A percentile compares a stretch with the other conserved stretches of the same genome.
These are phyloP conservation scores for Saccharomyces mikatae DNA, from an alignment of 805 yeast species.

Conservation along the genomic window DNA sequence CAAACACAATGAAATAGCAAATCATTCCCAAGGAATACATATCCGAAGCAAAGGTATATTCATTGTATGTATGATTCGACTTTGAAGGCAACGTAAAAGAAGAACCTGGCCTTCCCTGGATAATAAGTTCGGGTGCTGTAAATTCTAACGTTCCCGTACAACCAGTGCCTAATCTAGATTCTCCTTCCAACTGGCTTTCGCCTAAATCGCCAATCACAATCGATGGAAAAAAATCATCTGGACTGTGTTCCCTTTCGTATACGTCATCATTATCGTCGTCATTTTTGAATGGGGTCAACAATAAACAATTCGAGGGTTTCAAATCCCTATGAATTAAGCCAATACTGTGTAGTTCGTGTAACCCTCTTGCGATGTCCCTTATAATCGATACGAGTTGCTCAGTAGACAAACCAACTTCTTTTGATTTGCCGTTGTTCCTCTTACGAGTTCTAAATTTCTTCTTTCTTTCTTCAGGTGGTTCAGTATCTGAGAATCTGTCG, in stretches of 20 bases:
- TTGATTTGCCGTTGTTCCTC: slow-evolving; percentile 6
- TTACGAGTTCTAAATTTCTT: slow-evolving; percentile 25
- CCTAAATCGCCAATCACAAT: slow-evolving; percentile 84
- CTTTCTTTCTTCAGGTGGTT: slow-evolving; percentile 34
- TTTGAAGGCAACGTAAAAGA: slow-evolving; percentile 10
- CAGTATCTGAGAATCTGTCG: slow-evolving; percentile 31
- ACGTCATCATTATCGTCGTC: slow-evolving; percentile 14
- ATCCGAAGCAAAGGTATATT: slow-evolving; percentile 68
- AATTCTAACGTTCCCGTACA: slow-evolving; percentile 83
- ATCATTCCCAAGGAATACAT: slow-evolving; percentile 79
- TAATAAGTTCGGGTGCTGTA: slow-evolving; percentile 76
- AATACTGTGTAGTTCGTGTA: slow-evolving; percentile 59
- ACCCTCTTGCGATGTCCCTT: slow-evolving; percentile 60
- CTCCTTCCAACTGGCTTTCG: slow-evolving; percentile 73
- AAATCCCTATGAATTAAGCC: slow-evolving; percentile 83
- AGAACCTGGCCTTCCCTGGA: slow-evolving; percentile 11
- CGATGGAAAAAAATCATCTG: slow-evolving; percentile 42
- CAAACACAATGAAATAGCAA: slow-evolving; percentile 65
- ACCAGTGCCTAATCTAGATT: slow-evolving; percentile 59
- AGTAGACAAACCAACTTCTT: slow-evolving; percentile 35
- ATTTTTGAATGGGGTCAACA: slow-evolving; percentile 29
- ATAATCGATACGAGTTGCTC: slow-evolving; percentile 63
- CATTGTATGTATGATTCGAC: slow-evolving; percentile 33
- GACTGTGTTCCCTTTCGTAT: slow-evolving; percentile 3
- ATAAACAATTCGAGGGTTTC: slow-evolving; percentile 80